Evolutionary conservation across 2,329 filamentous ascomycete genomes (phyloP), one percentile per base, ranked within the genome.

Genomic region (Colletotrichum destructivum): DNA sequence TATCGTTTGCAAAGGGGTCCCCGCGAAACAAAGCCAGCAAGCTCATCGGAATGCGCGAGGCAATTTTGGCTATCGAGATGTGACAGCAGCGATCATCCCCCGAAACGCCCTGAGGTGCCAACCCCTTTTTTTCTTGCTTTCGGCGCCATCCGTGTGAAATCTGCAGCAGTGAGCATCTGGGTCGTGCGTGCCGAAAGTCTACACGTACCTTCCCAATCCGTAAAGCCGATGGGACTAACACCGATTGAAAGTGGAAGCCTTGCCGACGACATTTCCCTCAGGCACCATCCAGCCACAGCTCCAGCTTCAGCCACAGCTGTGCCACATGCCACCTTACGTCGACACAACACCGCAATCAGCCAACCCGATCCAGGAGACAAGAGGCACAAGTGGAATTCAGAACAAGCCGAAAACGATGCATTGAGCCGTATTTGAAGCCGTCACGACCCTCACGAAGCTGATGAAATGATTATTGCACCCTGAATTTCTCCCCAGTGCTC

Each of bases 381-480:
- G 46, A 44, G 49, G 35, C 35, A 38, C 65, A 47, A n/a, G 31
- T 26, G 23, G 46, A 69, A 44, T 59, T 62, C 46, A 44, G 59
- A 64, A 64, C 46, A 54, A 47, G n/a, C 65, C 65, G 69, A 66
- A 72, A 70, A 70, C 61, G 51, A 72, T 71, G 70, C 55, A 71
- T 71, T 72, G 70, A 66, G 49, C 66, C 5, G 35, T 42, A 51
- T 31, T 71, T 62, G 61, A 65, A 49, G 60, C 62, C 56, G 63
- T 64, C 13, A 75, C 57, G 73, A 74, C 42, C 57, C 63, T 74
- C 54, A 73, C 69, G 66, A 73, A 66, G 38, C 60, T 62, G 40
- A 73, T 74, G 73, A 72, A 46, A 64, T 67, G 67, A 72, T 42
- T 18, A 62, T 69, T 66, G 54, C 21, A 66, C 57, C 51, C 47